Conservation (phyloP, 495 filamentous ascomycete genomes). For the Daldinia caldariorum region DNA sequence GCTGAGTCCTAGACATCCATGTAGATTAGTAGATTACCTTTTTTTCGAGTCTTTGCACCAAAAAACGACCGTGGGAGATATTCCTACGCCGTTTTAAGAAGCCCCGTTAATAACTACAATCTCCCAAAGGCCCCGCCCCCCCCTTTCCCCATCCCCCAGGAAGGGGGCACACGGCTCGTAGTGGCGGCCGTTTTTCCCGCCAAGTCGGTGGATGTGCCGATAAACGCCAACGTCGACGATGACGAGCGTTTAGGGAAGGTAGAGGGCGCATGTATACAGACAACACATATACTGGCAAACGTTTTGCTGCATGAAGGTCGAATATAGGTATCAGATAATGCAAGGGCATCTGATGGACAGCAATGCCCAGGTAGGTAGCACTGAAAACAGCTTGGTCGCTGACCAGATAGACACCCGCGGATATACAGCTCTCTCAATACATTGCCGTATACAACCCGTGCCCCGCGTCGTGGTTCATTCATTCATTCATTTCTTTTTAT, state of each 20-base stretch:
- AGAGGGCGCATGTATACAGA: neutral
- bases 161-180: neutral
- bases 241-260: neutral
- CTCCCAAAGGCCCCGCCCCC: neutral
- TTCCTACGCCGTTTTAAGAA: slow-evolving; percentile 3
- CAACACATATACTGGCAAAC: neutral
- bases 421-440: neutral
- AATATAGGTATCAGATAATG: neutral
- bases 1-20: neutral
- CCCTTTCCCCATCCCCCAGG: neutral
- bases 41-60: neutral
- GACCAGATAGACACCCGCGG: neutral
- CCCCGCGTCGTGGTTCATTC: neutral
- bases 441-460: neutral
- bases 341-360: neutral
- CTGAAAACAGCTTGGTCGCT: neutral
- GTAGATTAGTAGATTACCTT: neutral
- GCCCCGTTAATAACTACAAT: slow-evolving; percentile 6
- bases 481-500: neutral
- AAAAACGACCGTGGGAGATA: neutral
- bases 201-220: slow-evolving; percentile 13
- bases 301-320: neutral
- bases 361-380: neutral
- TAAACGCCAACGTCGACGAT: slow-evolving; percentile 6
- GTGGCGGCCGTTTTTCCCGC: slow-evolving; percentile 21